These are phyloP conservation scores for Claviceps sp. DNA, from an alignment of 2,329 filamentous ascomycete genomes.

Conservation along the genomic window DNA sequence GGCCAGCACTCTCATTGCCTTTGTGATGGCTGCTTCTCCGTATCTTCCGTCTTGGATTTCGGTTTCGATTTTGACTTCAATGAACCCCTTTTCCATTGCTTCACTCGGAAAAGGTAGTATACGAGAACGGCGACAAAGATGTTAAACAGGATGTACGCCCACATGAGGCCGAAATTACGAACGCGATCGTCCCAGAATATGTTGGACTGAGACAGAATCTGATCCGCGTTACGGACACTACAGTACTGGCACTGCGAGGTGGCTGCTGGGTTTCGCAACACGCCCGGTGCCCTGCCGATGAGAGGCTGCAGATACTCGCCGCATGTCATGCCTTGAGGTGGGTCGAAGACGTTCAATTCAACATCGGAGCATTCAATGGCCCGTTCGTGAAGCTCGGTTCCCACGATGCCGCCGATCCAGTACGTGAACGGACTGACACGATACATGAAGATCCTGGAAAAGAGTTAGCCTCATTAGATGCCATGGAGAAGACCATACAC, in stretches of 20 bases:
- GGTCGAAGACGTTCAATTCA: conserved; percentile 53
- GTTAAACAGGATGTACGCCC: conserved; percentile 54
- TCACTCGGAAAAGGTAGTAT: conserved; percentile 51
- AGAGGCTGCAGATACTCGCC: conserved; percentile 47
- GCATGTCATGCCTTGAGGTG: conserved; percentile 50
- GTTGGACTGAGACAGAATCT: conserved; percentile 36
- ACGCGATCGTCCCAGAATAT: conserved; percentile 44
- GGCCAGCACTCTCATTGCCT: background rate
- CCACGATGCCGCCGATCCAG: conserved; percentile 53
- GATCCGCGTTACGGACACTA: conserved; percentile 44
- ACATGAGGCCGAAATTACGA: conserved; percentile 60
- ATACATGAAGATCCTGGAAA: conserved; percentile 52
- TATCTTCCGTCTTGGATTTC: background rate
- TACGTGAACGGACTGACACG: conserved; percentile 55
- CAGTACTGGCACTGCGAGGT: conserved; percentile 53
- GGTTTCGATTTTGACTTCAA: background rate
- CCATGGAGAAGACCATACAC: background rate
- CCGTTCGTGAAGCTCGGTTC: conserved; percentile 48
- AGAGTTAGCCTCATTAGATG: background rate
- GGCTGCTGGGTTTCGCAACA: conserved; percentile 47
- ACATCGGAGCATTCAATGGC: conserved; percentile 34
- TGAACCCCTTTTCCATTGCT: conserved; percentile 15
- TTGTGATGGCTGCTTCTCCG: background rate
- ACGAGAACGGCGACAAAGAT: conserved; percentile 41
- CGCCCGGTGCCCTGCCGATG: conserved; percentile 35